phyloP scores from a whole-genome alignment of 2,329 filamentous ascomycete species.

The Diplodia seriata region DNA sequence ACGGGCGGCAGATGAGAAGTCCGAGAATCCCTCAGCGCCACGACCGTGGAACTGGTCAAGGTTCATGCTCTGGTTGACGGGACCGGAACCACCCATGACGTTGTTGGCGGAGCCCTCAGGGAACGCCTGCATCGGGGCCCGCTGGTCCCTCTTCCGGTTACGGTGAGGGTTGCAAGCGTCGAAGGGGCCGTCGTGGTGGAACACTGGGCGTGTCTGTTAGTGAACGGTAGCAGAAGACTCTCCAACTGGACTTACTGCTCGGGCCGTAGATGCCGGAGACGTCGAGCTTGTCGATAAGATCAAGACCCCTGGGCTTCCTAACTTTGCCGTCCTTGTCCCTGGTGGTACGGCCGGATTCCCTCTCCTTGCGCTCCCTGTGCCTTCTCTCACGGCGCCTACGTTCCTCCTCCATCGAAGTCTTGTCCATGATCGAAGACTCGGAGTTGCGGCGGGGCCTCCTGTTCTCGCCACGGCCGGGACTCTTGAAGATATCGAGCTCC shows the following conservation, averaged over 20 bases:
- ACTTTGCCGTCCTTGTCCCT: slow-evolving; percentile 51
- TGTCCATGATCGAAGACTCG: slow-evolving; percentile 75
- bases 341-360: slow-evolving; percentile 59
- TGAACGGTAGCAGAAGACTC: slow-evolving; percentile 28
- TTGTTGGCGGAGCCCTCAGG: slow-evolving; percentile 93
- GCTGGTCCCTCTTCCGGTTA: slow-evolving; percentile 81
- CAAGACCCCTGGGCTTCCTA: slow-evolving; percentile 63
- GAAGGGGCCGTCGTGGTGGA: slow-evolving; percentile 97
- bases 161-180: slow-evolving; percentile 95
- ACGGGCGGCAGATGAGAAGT: slow-evolving; percentile 64
- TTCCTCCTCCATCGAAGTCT: slow-evolving; percentile 64
- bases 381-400: slow-evolving; percentile 56
- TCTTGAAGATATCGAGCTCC: slow-evolving; percentile 53
- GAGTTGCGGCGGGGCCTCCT: slow-evolving; percentile 75
- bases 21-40: slow-evolving; percentile 83
- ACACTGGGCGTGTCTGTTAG: slow-evolving; percentile 65
- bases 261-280: slow-evolving; percentile 95
- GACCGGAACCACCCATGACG: slow-evolving; percentile 84
- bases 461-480: slow-evolving; percentile 43
- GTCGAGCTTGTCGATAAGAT: slow-evolving; percentile 96
- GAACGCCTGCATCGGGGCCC: slow-evolving; percentile 95
- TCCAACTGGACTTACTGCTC: slow-evolving; percentile 70
- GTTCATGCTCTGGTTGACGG: slow-evolving; percentile 80
- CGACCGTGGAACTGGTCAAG: slow-evolving; percentile 87
- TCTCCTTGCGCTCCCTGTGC: slow-evolving; percentile 60